Evolutionary conservation across 805 yeast genomes (phyloP).

Genomic region (Saturnispora serradocipensis): DNA sequence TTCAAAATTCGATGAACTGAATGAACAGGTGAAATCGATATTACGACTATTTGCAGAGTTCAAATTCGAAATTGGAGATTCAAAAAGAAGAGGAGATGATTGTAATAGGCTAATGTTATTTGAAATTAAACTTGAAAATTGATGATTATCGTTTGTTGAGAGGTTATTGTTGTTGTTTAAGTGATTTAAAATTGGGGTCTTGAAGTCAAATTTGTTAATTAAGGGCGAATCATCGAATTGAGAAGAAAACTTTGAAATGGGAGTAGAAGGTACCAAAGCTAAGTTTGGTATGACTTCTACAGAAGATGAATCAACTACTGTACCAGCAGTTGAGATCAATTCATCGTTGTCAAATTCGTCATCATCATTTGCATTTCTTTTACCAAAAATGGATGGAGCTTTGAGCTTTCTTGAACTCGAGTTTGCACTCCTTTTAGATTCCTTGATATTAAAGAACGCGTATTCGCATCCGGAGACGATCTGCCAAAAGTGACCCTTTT

Average conservation of each 20-base stretch:
- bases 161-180: constrained; percentile 9
- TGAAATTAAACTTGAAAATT: neutral
- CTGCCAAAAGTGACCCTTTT: constrained; percentile 91
- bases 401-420: neutral
- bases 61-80: constrained; percentile 20
- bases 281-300: neutral
- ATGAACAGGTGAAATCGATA: constrained; percentile 52
- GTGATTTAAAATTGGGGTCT: constrained; percentile 3
- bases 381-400: neutral
- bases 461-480: constrained; percentile 76
- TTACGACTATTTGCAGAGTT: constrained; percentile 23
- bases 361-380: neutral
- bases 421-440: constrained; percentile 29
- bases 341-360: neutral
- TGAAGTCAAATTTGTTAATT: neutral
- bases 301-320: neutral
- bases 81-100: constrained; percentile 12
- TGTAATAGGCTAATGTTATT: constrained; percentile 3
- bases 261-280: constrained; percentile 5
- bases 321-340: neutral
- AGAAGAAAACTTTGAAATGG: constrained; percentile 3
- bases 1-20: constrained; percentile 56
- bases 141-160: constrained; percentile 1
- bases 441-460: constrained; percentile 61
- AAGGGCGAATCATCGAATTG: neutral